These are phyloP conservation scores for Stagonosporopsis rhizophila DNA, from an alignment of 2,329 filamentous ascomycete genomes.

Conservation along the genomic window DNA sequence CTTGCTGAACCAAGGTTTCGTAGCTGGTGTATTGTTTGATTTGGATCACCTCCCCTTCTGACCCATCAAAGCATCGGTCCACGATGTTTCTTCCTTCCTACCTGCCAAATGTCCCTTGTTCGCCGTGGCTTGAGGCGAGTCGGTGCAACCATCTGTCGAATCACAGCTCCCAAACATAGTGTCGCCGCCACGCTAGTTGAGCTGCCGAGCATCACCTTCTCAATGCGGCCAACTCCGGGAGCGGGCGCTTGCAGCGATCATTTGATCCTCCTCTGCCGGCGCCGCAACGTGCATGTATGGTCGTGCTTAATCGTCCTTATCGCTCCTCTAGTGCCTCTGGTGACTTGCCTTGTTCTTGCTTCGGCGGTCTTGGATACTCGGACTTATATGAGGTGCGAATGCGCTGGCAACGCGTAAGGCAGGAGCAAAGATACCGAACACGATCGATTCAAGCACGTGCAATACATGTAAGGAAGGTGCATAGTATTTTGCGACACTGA, in stretches of 20 bases:
- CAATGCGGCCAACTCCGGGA: constrained; percentile 8
- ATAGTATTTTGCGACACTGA: constrained; percentile 2
- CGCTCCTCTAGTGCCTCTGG: constrained; percentile 10
- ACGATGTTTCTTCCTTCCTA: constrained; percentile 15
- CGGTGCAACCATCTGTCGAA: constrained; percentile 8
- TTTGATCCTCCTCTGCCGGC: constrained; percentile 14
- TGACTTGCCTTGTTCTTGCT: constrained; percentile 14
- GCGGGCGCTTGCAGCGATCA: constrained; percentile 21
- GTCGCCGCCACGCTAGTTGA: constrained; percentile 8
- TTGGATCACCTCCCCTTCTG: constrained; percentile 7
- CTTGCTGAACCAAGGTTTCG: background rate
- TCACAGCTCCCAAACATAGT: constrained; percentile 4
- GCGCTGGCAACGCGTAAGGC: constrained; percentile 8
- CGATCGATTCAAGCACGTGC: constrained; percentile 2
- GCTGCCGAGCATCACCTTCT: constrained; percentile 12
- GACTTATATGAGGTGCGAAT: constrained; percentile 12
- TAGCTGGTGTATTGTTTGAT: constrained; percentile 1
- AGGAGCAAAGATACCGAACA: constrained; percentile 10
- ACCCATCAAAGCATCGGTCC: constrained; percentile 9
- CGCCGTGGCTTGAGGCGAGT: constrained; percentile 12
- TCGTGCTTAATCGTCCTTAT: constrained; percentile 13
- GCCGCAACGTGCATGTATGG: background rate
- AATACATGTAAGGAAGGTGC: constrained; percentile 6
- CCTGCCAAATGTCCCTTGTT: constrained; percentile 20
- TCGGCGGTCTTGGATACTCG: constrained; percentile 4